Base-by-base conservation (phyloP, 73 alveolate species). In the Chromera velia region DNA sequence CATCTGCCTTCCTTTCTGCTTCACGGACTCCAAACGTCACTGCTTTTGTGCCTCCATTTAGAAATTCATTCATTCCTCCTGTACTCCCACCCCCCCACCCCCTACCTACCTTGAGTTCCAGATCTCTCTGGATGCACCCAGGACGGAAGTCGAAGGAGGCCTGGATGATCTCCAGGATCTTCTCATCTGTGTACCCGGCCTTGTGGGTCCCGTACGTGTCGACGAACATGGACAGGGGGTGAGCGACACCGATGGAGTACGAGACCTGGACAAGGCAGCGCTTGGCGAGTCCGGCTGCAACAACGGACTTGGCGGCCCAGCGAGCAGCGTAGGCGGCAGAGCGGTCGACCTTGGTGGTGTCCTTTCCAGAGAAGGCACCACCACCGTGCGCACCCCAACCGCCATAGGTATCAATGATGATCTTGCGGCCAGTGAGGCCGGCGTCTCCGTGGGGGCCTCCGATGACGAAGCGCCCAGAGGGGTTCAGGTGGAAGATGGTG, bases 371-470 rank as follows among this genome's bases (percentile, higher is more conserved):
- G 94, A 96, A 96, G 40, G 96, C 98, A 77, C 97, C 98, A 86
- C 96, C 97, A 77, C 96, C 97, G 77, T 94, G 96, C 34, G 97
- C 93, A 70, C 94, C 91, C 97, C 97, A 92, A 31, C 99, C 99
- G 45, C 99, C 99, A 87, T 95, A 95, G 40, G 98, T 95, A 81
- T 95, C 99, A n/a, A 94, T 96, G 75, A 75, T 75, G 82, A 75
- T 75, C 82, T 75, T 75, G 32, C 82, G 82, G 68, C 99, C 99
- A 7, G 99, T 96, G 66, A 96, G 93, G 34, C 99, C 99, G 19
- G 98, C 96, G 81, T 96, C 99, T 26, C 98, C 99, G 68, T 90
- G 92, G 33, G 98, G 99, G 26, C 99, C 99, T 33, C 99, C 99
- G 28, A 88, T 85, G 46, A 88, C 90, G 91, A 94, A 96, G 65